Conservation (phyloP, 768 basidiomycete genomes). For the Clavaria fumosa region DNA sequence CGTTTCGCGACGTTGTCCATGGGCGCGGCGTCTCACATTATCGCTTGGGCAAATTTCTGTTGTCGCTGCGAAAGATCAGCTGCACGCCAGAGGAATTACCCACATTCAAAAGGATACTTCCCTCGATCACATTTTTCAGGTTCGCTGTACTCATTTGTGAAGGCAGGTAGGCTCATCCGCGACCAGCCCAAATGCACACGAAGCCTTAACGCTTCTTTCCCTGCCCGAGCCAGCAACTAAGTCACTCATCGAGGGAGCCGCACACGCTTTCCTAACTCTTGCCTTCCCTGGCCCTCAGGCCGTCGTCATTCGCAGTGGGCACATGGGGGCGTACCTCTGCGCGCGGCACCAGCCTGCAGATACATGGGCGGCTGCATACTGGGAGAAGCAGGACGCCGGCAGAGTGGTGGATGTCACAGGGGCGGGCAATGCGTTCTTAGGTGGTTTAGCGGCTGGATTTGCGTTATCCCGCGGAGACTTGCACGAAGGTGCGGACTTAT, state of each 20-base stretch:
- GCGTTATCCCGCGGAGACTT: conserved; percentile 38
- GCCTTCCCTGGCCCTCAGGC: conserved; percentile 37
- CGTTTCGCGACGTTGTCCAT: no score
- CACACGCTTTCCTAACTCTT: conserved; percentile 41
- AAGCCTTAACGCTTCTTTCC: conserved; percentile 57
- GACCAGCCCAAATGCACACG: conserved; percentile 71
- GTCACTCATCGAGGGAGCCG: conserved; percentile 49
- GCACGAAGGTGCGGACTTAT: conserved; percentile 41
- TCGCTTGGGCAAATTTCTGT: conserved; percentile 1
- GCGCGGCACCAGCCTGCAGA: conserved; percentile 20
- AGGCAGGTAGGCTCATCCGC: not conserved
- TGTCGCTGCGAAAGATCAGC: conserved; percentile 48
- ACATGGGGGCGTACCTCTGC: conserved; percentile 53
- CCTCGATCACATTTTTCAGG: conserved; percentile 55
- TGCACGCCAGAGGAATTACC: conserved; percentile 70
- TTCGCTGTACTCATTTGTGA: conserved; percentile 14
- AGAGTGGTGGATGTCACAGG: conserved; percentile 76
- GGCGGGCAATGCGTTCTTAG: conserved; percentile 84
- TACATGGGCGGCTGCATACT: conserved; percentile 74
- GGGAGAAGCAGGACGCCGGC: conserved; percentile 28
- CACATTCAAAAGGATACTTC: conserved; percentile 43
- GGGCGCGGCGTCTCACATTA: not conserved
- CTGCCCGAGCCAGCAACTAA: conserved; percentile 32
- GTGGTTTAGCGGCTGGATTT: conserved; percentile 69
- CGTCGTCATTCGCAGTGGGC: conserved; percentile 65